Evolutionary conservation across 179 eudicot species (phyloP).

Genomic region (Beta lomatogona): DNA sequence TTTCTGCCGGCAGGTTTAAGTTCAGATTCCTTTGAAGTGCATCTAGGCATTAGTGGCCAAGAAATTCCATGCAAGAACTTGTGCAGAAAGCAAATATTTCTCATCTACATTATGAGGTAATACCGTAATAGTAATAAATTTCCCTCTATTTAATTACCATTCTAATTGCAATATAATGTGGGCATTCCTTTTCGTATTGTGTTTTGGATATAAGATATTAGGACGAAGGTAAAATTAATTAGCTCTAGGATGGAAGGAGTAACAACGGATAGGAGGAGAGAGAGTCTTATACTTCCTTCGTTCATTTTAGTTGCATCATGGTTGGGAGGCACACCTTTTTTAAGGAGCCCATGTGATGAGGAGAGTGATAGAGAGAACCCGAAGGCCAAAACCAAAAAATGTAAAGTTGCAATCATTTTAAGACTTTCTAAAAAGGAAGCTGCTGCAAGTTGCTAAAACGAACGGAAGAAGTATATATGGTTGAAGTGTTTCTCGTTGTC

Average conservation of each 20-base stretch:
- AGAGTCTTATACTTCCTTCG: too few relatives aligned
- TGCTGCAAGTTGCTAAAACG: too few relatives aligned
- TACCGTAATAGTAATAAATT: neutral
- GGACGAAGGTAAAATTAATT: too few relatives aligned
- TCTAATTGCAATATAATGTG: neutral
- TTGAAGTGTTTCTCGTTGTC: neutral
- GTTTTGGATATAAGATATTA: too few relatives aligned
- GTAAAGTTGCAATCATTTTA: too few relatives aligned
- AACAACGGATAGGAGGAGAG: neutral
- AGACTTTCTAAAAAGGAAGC: too few relatives aligned
- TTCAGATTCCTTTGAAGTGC: neutral
- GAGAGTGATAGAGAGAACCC: too few relatives aligned
- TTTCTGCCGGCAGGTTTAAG: neutral
- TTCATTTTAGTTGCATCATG: too few relatives aligned
- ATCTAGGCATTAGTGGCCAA: neutral
- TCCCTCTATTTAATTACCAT: neutral
- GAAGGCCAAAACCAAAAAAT: too few relatives aligned
- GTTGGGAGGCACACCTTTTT: too few relatives aligned
- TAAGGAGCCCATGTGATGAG: too few relatives aligned
- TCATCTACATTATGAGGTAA: slow-evolving; percentile 13
- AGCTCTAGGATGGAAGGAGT: neutral
- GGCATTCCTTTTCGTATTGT: neutral
- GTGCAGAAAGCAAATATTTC: neutral
- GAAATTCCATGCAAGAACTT: neutral
- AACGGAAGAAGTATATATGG: neutral